Evolutionary conservation across 306 rosid genomes (phyloP).

Genomic region (Malus asiatica): DNA sequence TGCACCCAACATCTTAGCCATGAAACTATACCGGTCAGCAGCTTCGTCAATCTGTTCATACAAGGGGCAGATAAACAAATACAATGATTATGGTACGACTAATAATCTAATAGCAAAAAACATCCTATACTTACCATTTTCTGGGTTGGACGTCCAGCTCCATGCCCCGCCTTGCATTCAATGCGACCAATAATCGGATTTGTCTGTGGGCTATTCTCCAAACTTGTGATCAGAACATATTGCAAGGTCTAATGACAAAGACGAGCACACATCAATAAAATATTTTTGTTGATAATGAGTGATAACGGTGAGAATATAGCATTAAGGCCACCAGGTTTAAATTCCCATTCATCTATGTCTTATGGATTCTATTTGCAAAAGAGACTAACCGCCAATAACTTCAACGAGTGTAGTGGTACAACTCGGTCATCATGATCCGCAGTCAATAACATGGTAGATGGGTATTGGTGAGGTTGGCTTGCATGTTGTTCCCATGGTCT

Average conservation of each 20-base stretch:
- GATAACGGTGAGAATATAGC: not conserved
- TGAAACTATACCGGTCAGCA: constrained; percentile 47
- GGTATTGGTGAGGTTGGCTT: constrained; percentile 54
- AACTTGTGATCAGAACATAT: constrained; percentile 55
- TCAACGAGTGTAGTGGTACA: constrained; percentile 81
- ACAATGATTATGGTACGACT: not conserved
- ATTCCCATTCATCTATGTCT: not conserved
- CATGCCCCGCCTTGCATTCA: constrained; percentile 86
- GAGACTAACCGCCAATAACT: constrained; percentile 75
- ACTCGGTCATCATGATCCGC: constrained; percentile 99
- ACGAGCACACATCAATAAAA: not conserved
- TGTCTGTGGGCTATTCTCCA: constrained; percentile 72
- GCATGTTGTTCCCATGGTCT: constrained; percentile 79
- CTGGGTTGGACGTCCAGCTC: constrained; percentile 87
- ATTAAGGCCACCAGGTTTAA: not conserved
- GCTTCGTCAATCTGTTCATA: constrained; percentile 48
- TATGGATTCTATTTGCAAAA: not conserved
- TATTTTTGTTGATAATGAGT: not conserved
- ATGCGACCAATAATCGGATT: constrained; percentile 90
- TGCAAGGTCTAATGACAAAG: constrained; percentile 55
- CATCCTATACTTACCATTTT: constrained; percentile 41
- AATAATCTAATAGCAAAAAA: not conserved
- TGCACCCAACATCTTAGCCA: constrained; percentile 48
- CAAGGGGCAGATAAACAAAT: not conserved
- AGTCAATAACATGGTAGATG: constrained; percentile 82